Base-by-base conservation (phyloP, 139 green algal genomes). In the Ettlia oleoabundans region DNA sequence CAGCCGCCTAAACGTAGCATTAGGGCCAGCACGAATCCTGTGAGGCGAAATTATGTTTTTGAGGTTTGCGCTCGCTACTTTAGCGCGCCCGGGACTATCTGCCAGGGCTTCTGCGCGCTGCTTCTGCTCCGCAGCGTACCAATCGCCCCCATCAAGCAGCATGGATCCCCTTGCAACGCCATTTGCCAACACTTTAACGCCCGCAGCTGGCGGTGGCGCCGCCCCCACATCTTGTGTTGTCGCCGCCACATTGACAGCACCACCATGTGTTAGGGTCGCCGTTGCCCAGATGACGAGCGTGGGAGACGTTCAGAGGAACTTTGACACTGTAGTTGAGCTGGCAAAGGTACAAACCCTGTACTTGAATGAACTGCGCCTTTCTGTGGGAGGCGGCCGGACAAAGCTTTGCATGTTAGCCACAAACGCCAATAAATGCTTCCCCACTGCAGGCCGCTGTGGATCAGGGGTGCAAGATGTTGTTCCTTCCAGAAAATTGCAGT, bases 401-500 rank as follows among this genome's bases (percentile, higher is more conserved):
- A n/a, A n/a, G n/a, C n/a, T n/a, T n/a, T n/a, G n/a, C n/a, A n/a
- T n/a, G n/a, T n/a, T n/a, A n/a, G n/a, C n/a, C n/a, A n/a, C n/a
- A n/a, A n/a, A n/a, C n/a, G n/a, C n/a, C n/a, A n/a, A n/a, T n/a
- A n/a, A n/a, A n/a, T n/a, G n/a, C n/a, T n/a, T n/a, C n/a, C 47
- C 58, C 15, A 33, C 1, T 80, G 53, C 86, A 93, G 87, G 76
- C 89, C 0, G 92, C 92, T 2, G 73, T 21, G 3, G 65, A 33
- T 1, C 41, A 62, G 4, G 90, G 90, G 4, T 93, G 85, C 67
- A 40, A 28, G 3, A 93, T 98, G 84, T 86, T 99, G n/a, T 98
- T 97, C 84, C 90, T 99, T 5, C 96, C 96, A 30, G 96, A 99
- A 86, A 97, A 94, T 82, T 97, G 96, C 84, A 91, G 90, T 10